phyloP scores from a whole-genome alignment of 2,329 filamentous ascomycete genomes.

The Ophiostoma australiae region DNA sequence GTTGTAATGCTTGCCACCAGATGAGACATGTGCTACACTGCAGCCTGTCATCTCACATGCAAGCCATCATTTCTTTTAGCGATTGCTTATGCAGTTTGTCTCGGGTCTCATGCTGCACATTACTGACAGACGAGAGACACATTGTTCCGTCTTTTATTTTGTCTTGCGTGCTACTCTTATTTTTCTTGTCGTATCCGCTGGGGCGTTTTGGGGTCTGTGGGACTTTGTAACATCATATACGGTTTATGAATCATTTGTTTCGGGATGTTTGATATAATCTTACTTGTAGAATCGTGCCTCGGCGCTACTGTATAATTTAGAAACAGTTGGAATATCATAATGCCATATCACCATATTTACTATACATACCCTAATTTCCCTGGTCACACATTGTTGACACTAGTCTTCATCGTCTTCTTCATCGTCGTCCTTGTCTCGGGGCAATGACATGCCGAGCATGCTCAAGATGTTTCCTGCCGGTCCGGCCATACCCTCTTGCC shows the following conservation, averaged over 20 bases:
- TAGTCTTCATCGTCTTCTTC: constrained; percentile 26
- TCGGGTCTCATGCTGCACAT: not conserved
- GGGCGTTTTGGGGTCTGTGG: not conserved
- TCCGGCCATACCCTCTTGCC: constrained; percentile 77
- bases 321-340: not conserved
- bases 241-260: not conserved
- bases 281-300: not conserved
- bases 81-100: not conserved
- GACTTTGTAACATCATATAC: not conserved
- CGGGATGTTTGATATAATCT: not conserved
- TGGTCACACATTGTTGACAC: not conserved
- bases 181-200: not conserved
- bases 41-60: not conserved
- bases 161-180: not conserved
- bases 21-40: constrained; percentile 9
- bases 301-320: not conserved
- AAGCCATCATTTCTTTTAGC: not conserved
- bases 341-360: not conserved
- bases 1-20: not conserved
- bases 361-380: not conserved
- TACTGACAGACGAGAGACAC: not conserved
- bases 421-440: constrained; percentile 66
- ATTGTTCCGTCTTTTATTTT: not conserved
- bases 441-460: constrained; percentile 77
- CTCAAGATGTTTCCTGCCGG: constrained; percentile 83